These are phyloP conservation scores for Fusarium camptoceras DNA, from an alignment of 2,329 filamentous ascomycete genomes.

Conservation along the genomic window DNA sequence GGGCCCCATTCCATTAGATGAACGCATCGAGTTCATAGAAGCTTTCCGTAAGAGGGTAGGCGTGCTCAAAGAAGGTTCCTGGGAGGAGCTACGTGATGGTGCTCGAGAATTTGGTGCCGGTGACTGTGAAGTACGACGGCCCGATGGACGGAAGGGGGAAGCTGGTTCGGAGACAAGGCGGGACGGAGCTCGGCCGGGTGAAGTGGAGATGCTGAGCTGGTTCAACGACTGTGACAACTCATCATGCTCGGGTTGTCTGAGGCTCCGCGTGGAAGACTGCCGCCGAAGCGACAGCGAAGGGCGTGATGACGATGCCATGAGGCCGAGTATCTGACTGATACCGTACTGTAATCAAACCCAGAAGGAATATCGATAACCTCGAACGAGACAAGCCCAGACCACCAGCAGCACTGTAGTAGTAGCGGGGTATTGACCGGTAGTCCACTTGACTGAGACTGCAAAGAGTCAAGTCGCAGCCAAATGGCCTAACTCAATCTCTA, in stretches of 20 bases:
- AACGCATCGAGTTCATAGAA: constrained; percentile 68
- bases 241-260: constrained; percentile 44
- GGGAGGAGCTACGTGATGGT: constrained; percentile 58
- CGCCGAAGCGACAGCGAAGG: constrained; percentile 50
- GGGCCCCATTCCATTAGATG: constrained; percentile 56
- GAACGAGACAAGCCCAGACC: neutral
- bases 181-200: constrained; percentile 47
- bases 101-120: constrained; percentile 43
- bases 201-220: constrained; percentile 57
- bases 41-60: constrained; percentile 67
- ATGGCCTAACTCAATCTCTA: constrained; percentile 29
- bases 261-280: constrained; percentile 50
- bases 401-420: neutral
- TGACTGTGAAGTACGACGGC: constrained; percentile 47
- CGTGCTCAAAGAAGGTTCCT: constrained; percentile 60
- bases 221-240: constrained; percentile 58
- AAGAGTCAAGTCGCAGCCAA: constrained; percentile 25
- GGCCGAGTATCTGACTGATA: neutral
- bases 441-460: constrained; percentile 20
- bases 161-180: constrained; percentile 54
- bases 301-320: constrained; percentile 49
- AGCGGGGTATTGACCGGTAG: constrained; percentile 19
- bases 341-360: constrained; percentile 18
- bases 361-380: constrained; percentile 24
- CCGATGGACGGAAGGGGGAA: constrained; percentile 56